Percentiles rank a stretch among this genome's conserved stretches.
Evolutionary conservation across 2,329 filamentous ascomycete genomes (phyloP).

Genomic region (Aspergillus felis): DNA sequence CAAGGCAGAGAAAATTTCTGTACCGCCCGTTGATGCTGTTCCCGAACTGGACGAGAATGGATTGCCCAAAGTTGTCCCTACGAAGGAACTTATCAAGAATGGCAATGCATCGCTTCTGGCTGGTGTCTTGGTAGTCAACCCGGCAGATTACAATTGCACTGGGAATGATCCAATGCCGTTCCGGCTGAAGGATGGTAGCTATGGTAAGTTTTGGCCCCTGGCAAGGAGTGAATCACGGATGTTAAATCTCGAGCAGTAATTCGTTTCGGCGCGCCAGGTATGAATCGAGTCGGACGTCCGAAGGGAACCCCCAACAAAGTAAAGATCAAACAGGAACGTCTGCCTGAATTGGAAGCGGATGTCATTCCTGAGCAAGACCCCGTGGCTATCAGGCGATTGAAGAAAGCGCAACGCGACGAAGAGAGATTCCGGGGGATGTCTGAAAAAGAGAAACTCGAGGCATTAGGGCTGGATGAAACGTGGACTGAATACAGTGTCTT

Average conservation of each 20-base stretch:
- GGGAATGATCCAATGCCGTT: conserved; percentile 32
- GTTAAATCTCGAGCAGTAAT: not conserved
- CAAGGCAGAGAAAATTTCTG: conserved; percentile 24
- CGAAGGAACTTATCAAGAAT: conserved; percentile 35
- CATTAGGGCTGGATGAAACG: conserved; percentile 37
- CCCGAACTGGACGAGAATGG: conserved; percentile 46
- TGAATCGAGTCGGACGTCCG: conserved; percentile 8
- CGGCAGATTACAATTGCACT: conserved; percentile 31
- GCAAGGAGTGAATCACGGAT: not conserved
- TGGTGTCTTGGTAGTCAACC: conserved; percentile 29
- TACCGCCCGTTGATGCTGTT: conserved; percentile 29
- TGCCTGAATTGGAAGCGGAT: conserved; percentile 8
- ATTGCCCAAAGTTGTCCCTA: conserved; percentile 36
- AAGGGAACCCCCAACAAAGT: conserved; percentile 13
- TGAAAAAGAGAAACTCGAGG: conserved; percentile 36
- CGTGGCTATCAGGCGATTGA: conserved; percentile 4
- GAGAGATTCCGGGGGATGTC: conserved; percentile 28
- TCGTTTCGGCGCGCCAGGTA: not conserved
- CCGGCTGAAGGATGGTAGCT: conserved; percentile 25
- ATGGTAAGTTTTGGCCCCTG: conserved; percentile 20
- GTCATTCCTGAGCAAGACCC: conserved; percentile 4
- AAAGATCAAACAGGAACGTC: conserved; percentile 10
- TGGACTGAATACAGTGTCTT: conserved; percentile 40
- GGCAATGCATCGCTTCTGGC: conserved; percentile 44
- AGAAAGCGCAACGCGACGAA: conserved; percentile 14